Conservation (phyloP, 169 alveolate species). For the Eimeria sp. region DNA sequence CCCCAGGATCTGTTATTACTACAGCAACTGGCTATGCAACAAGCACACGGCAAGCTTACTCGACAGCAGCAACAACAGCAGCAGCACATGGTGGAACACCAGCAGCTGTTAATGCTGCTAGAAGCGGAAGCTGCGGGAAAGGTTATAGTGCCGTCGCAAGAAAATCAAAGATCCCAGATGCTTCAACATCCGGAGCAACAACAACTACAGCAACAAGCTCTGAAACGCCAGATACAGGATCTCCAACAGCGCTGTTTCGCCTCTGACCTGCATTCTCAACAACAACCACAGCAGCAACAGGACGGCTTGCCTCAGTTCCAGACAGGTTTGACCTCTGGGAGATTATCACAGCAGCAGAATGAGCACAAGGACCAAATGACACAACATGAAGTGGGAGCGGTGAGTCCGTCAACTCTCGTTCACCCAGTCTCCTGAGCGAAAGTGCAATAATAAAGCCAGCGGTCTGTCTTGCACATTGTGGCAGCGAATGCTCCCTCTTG, state of each 20-base stretch:
- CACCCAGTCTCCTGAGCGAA: not conserved
- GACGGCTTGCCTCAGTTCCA: slow-evolving; percentile 8
- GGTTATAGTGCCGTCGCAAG: not conserved
- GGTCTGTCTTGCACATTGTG: not conserved
- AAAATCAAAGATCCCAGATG: slow-evolving; percentile 5
- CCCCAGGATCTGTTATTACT: slow-evolving; percentile 68
- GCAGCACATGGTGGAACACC: slow-evolving; percentile 63
- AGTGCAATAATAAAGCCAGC: not conserved
- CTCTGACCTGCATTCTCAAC: slow-evolving; percentile 30
- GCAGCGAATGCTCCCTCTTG: not conserved
- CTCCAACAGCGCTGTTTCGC: slow-evolving; percentile 65
- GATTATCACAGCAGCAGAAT: slow-evolving; percentile 47
- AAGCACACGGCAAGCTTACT: slow-evolving; percentile 36
- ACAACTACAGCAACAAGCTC: slow-evolving; percentile 46
- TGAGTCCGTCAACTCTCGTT: not conserved
- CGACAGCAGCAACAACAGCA: slow-evolving; percentile 44
- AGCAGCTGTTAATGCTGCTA: slow-evolving; percentile 72
- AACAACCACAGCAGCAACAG: slow-evolving; percentile 25
- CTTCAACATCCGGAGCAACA: slow-evolving; percentile 29
- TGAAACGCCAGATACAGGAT: slow-evolving; percentile 69
- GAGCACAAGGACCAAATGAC: slow-evolving; percentile 19
- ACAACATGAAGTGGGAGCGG: slow-evolving; percentile 42
- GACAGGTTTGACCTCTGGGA: not conserved
- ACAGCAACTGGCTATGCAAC: slow-evolving; percentile 70
- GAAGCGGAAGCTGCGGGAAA: slow-evolving; percentile 67